Base-by-base conservation (phyloP, 768 basidiomycete species). In the Tylopilus subfusipes region DNA sequence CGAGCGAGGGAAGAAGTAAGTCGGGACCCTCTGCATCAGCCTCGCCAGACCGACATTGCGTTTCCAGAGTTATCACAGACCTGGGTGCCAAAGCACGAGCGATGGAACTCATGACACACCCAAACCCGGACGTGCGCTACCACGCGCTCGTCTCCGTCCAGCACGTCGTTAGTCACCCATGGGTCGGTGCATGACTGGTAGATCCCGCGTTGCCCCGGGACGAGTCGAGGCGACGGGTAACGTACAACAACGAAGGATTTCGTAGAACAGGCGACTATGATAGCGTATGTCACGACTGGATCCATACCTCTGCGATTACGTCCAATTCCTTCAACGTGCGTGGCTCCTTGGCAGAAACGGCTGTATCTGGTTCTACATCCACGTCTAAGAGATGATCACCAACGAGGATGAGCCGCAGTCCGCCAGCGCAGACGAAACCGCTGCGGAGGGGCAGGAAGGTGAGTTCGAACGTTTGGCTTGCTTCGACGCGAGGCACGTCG, bases 31-130 rank as follows among this genome's bases (percentile, higher is more conserved):
- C 19, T 0, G 8, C 10, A 46, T 36, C 16, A 8, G n/a, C 18
- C 16, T 36, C 14, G n/a, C 46, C 3, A 12, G 62, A 52, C 42
- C 39, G 10, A 48, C 39, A 6, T 30, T 4, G 16, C 29, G 10
- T 51, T 33, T 31, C 34, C 63, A 95, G 93, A 66, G 73, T 84
- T 34, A 79, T 98, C 44, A 85, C 88, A 25, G 88, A 93, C 56
- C 75, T 95, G 30, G 89, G 90, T 40, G 97, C 84, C 3, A 99
- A 99, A 74, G 81, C 81, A 3, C 79, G 85, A 24, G 86, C 89
- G 5, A 93, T 93, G 90, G 89, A 93, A 65, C 79, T 99, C 48
- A 95, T 98, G 92, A 84, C 86, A 0, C 92, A 98, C 69, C 74
- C 81, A 30, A 84, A 93, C 68, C 76, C 88, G 21, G 90, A 98